These are phyloP conservation scores for Jaminaea rosea DNA, from an alignment of 1,284 basidiomycete species.

Conservation along the genomic window DNA sequence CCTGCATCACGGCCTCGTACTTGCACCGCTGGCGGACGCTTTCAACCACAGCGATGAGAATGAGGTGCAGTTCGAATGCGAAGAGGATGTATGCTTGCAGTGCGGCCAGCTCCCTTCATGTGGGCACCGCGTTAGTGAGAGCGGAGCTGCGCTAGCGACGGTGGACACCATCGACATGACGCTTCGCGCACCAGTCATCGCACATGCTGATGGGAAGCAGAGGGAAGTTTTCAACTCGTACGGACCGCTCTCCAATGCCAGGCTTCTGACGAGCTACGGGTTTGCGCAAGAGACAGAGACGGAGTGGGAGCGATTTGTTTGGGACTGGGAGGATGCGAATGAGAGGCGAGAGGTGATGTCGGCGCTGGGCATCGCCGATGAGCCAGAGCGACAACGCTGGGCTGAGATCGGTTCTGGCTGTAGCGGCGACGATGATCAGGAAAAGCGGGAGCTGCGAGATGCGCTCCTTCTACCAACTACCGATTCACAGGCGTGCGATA, in stretches of 20 bases:
- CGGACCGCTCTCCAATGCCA: slow-evolving; percentile 29
- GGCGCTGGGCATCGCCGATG: slow-evolving; percentile 1
- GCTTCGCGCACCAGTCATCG: slow-evolving; percentile 3
- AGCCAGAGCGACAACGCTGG: not conserved
- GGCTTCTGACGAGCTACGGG: slow-evolving; percentile 34
- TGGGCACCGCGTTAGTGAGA: slow-evolving; percentile 1
- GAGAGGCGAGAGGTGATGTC: slow-evolving; percentile 13
- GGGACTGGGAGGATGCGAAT: slow-evolving; percentile 15
- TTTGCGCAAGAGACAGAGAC: slow-evolving; percentile 36
- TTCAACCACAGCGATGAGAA: slow-evolving; percentile 32
- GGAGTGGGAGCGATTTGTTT: slow-evolving; percentile 22
- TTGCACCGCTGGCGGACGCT: slow-evolving; percentile 38
- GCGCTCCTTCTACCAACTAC: not conserved
- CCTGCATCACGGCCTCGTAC: slow-evolving; percentile 21
- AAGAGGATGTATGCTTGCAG: slow-evolving; percentile 31
- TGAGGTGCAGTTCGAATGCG: slow-evolving; percentile 33
- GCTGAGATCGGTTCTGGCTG: not conserved
- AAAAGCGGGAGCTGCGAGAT: not conserved
- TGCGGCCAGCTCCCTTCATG: slow-evolving; percentile 17
- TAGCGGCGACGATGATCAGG: not conserved
- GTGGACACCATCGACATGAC: slow-evolving; percentile 26
- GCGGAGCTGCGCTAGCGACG: not conserved
- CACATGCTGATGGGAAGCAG: not conserved
- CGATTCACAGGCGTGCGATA: not conserved
- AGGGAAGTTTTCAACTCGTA: slow-evolving; percentile 36